phyloP scores from a whole-genome alignment of 208 protist species.

The Naegleria gruberi region DNA sequence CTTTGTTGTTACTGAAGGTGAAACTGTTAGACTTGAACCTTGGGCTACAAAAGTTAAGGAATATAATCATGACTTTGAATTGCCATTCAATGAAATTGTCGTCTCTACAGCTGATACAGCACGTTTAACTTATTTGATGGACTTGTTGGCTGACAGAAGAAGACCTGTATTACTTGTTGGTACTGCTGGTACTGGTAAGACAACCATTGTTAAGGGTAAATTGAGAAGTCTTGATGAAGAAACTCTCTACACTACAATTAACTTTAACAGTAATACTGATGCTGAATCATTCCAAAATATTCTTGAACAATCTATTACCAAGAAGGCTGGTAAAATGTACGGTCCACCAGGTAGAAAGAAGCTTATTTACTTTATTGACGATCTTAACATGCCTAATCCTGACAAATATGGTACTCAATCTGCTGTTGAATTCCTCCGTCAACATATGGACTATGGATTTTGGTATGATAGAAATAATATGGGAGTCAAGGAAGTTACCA shows the following conservation, averaged over 20 bases:
- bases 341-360: constrained; percentile 90
- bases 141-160: constrained; percentile 78
- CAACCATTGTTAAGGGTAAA: constrained; percentile 90
- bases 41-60: constrained; percentile 81
- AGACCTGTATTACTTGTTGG: constrained; percentile 91
- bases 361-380: constrained; percentile 94
- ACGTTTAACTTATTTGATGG: constrained; percentile 85
- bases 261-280: constrained; percentile 89
- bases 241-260: constrained; percentile 77
- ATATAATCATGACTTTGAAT: constrained; percentile 73
- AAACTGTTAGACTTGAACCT: constrained; percentile 68
- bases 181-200: constrained; percentile 93
- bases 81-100: constrained; percentile 74
- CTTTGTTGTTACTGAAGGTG: constrained; percentile 71
- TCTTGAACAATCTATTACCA: constrained; percentile 90
- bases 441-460: constrained; percentile 93
- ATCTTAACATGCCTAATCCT: constrained; percentile 96
- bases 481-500: constrained; percentile 85
- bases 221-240: constrained; percentile 81
- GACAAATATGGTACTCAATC: constrained; percentile 97
- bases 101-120: constrained; percentile 89
- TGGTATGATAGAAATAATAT: constrained; percentile 94
- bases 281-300: constrained; percentile 82
- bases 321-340: constrained; percentile 87
- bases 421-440: constrained; percentile 89